Evolutionary conservation across 208 protist species (phyloP), one percentile per base, ranked within the genome.

Genomic region (Herpetomonas samuelpessoai): DNA sequence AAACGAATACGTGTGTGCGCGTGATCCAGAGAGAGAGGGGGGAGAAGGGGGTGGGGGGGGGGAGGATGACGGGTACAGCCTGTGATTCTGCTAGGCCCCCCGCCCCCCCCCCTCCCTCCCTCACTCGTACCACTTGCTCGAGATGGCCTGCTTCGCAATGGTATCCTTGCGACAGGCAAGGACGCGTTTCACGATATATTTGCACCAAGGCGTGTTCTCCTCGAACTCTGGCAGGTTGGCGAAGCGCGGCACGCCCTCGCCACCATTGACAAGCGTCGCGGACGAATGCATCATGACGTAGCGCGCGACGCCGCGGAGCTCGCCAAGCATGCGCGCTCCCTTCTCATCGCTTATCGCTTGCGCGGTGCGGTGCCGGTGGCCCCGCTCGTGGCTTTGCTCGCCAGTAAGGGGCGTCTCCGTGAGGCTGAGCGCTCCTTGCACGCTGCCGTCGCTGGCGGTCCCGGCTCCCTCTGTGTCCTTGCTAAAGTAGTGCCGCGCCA

Each of bases 201-300:
- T 74, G 45, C 84, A 86, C 81, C 77, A 91, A 47, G 84, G 84
- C 2, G 81, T 83, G 53, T 76, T 65, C 27, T 64, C 58, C 21
- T 73, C 69, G 18, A 44, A 65, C 49, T 81, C 74, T 12, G 77
- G 81, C 35, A 91, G 68, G 18, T 52, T 65, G 49, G 61, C 63
- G 29, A 88, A 61, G 6, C 69, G 71, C 10, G 84, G 84, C 28
- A 86, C 81, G 0, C 78, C 84, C 2, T 77, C 71, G 3, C 60
- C 71, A 38, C 84, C 84, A 2, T 62, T 56, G 16, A 76, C 56
- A 2, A 91, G 72, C 45, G 73, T 56, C 16, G 61, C 27, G 4
- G 84, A 86, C 21, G 76, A 28, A 39, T 74, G 71, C 16, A 75
- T 61, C 71, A 91, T 79, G 25, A 86, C 70, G 59, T 83, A 81